Evolutionary conservation across 1,284 basidiomycete genomes (phyloP).

Genomic region (Sporisorium graminicola): DNA sequence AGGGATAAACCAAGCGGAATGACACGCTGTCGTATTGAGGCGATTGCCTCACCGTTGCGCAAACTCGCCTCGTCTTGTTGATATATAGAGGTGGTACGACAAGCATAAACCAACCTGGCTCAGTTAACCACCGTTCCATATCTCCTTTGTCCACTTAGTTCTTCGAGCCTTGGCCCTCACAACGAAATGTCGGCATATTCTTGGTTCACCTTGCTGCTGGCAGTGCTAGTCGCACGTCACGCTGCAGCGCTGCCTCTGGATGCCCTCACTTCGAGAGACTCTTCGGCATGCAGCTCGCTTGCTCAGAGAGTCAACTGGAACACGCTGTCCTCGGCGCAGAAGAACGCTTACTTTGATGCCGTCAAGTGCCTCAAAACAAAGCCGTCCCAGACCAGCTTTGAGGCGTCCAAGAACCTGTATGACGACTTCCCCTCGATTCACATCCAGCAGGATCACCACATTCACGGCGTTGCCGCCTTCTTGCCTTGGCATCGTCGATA

Average conservation of each 20-base stretch:
- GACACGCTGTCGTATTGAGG: too few relatives aligned
- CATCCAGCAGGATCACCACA: slow-evolving; percentile 12
- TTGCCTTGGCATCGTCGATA: slow-evolving; percentile 27
- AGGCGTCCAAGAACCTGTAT: slow-evolving; percentile 8
- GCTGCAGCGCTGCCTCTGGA: neutral
- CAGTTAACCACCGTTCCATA: too few relatives aligned
- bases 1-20: too few relatives aligned
- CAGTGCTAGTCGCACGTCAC: neutral
- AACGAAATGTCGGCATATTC: neutral
- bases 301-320: slow-evolving; percentile 20
- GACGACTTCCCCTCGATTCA: slow-evolving; percentile 24
- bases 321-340: slow-evolving; percentile 3
- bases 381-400: neutral
- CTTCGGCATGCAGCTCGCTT: slow-evolving; percentile 7
- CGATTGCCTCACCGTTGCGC: too few relatives aligned
- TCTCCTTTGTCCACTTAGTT: too few relatives aligned
- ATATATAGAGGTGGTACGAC: too few relatives aligned
- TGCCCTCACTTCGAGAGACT: neutral
- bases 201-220: neutral
- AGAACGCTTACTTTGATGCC: slow-evolving; percentile 17
- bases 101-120: too few relatives aligned
- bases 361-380: slow-evolving; percentile 26
- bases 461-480: slow-evolving; percentile 20
- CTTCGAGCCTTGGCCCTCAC: too few relatives aligned
- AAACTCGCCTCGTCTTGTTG: too few relatives aligned